phyloP scores from a whole-genome alignment of 2,329 filamentous ascomycete genomes.

The Gnomoniopsis sp. region DNA sequence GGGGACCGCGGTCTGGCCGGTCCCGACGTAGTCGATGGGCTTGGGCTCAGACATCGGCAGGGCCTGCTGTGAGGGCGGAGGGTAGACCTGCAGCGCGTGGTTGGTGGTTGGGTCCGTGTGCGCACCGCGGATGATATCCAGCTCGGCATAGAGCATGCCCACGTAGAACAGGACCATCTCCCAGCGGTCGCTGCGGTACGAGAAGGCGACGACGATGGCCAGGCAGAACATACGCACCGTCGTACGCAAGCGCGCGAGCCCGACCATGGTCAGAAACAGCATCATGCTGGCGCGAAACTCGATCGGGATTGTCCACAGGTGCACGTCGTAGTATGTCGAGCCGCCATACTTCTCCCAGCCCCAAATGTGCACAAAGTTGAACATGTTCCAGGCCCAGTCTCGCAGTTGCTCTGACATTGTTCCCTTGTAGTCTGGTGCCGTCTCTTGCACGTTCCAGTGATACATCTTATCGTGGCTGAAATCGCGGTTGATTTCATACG shows the following conservation, averaged over 20 bases:
- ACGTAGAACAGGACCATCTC: constrained; percentile 53
- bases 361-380: constrained; percentile 48
- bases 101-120: constrained; percentile 29
- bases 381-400: constrained; percentile 47
- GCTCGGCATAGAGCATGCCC: constrained; percentile 53
- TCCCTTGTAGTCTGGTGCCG: constrained; percentile 38
- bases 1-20: not conserved
- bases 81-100: constrained; percentile 5
- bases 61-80: constrained; percentile 1
- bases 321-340: constrained; percentile 51
- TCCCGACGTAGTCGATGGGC: constrained; percentile 9
- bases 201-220: constrained; percentile 37
- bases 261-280: constrained; percentile 52
- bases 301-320: constrained; percentile 62
- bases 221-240: constrained; percentile 41
- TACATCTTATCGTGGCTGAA: constrained; percentile 41
- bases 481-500: constrained; percentile 45
- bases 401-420: constrained; percentile 36
- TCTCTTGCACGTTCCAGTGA: constrained; percentile 47
- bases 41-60: constrained; percentile 3
- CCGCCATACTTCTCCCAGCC: constrained; percentile 46
- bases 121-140: constrained; percentile 47
- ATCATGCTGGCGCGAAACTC: constrained; percentile 58
- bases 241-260: constrained; percentile 43
- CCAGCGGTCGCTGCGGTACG: constrained; percentile 47